Evolutionary conservation across 2,329 filamentous ascomycete genomes (phyloP), one percentile per base, ranked within the genome.

Genomic region (Fusarium sp.): DNA sequence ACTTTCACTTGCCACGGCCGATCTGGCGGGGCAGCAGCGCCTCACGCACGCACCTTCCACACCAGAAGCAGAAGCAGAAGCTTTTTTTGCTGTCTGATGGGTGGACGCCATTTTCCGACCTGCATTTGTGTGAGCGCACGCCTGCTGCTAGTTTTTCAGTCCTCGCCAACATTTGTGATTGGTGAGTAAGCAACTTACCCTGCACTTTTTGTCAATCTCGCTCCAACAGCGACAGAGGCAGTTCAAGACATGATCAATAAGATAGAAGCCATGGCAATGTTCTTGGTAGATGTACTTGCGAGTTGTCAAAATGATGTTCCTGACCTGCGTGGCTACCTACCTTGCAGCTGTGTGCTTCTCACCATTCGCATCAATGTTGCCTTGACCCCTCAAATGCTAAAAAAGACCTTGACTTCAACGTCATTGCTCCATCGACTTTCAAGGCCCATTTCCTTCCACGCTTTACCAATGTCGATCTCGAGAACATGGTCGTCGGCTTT

Each of bases 391-490:
- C 64, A 82, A 49, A 82, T 74, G 23, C 78, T 77, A 51, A 87
- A 83, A 61, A 82, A 90, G 5, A 93, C 78, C 76, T 90, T 89
- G 42, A 96, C 81, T 65, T 87, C 84, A 36, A 93, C 85, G 77
- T 96, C 92, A 77, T 97, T 97, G 69, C 89, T 90, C 90, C 92
- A 96, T 7, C 90, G 89, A 36, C 87, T 85, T 62, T 88, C 81
- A 60, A 96, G 82, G 0, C 84, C 86, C 82, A 93, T 85, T 73
- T 92, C 88, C 49, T 86, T 85, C 93, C 93, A 98, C 1, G 95
- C 95, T 29, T 81, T 83, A 70, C 89, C 86, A 11, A 93, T 79
- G 81, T 98, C 92, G 60, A 98, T 86, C 70, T 93, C 89, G 31
- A 98, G 79, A 7, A 98, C 86, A 63, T 84, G 83, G 0, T 78